Conservation (phyloP, 164 flowering plant genomes). For the Annona cherimola region DNA sequence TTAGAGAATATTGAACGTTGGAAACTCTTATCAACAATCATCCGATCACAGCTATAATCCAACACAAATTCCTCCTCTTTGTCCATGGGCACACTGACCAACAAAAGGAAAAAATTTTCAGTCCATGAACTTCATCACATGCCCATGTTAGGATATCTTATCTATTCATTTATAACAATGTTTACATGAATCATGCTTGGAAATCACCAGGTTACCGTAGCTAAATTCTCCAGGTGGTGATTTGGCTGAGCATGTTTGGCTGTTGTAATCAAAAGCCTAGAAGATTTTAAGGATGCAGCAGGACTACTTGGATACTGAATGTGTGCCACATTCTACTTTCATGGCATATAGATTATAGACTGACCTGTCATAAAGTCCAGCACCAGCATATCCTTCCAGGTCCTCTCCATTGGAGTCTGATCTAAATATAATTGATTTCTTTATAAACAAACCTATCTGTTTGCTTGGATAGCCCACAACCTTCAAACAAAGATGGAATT, state of each 20-base stretch:
- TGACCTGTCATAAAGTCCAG: constrained; percentile 29
- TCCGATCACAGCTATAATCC: constrained; percentile 24
- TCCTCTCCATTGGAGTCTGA: constrained; percentile 37
- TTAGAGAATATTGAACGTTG: constrained; percentile 18
- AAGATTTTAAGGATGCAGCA: not conserved
- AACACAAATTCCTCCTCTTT: constrained; percentile 21
- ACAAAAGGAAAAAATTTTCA: not conserved
- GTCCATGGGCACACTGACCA: constrained; percentile 25
- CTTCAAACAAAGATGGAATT: constrained; percentile 17
- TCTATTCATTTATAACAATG: not conserved
- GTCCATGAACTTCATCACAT: not conserved
- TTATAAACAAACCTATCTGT: constrained; percentile 22
- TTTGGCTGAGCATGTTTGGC: not conserved
- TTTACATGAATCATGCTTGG: not conserved
- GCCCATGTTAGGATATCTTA: not conserved
- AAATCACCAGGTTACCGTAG: not conserved
- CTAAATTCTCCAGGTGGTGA: not conserved
- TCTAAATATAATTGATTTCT: constrained; percentile 28
- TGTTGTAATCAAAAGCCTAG: not conserved
- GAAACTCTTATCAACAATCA: constrained; percentile 23
- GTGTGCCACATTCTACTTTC: not conserved
- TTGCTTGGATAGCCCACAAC: constrained; percentile 33
- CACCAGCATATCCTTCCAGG: constrained; percentile 32
- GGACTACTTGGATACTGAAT: not conserved
- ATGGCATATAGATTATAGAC: not conserved